phyloP scores from a whole-genome alignment of 805 yeast genomes.

The Kregervanrija pseudodelftensis region DNA sequence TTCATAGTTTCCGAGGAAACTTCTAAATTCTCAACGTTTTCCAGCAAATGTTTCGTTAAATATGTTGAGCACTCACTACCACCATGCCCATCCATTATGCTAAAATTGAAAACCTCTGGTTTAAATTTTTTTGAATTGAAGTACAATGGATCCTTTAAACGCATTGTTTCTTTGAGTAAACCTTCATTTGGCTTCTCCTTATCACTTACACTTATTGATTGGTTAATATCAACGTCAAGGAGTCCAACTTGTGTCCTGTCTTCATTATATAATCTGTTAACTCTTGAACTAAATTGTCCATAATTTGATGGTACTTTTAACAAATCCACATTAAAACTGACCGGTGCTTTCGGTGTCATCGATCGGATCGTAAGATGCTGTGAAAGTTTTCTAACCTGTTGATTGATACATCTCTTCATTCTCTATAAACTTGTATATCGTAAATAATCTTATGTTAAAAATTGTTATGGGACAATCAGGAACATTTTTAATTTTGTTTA shows the following conservation, averaged over 20 bases:
- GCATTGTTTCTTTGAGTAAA: slow-evolving; percentile 9
- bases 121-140: too few relatives aligned
- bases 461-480: background rate
- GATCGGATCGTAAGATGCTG: slow-evolving; percentile 24
- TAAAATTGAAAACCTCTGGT: slow-evolving; percentile 52
- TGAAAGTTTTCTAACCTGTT: slow-evolving; percentile 8
- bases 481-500: too few relatives aligned
- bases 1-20: slow-evolving; percentile 28
- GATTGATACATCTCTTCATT: background rate
- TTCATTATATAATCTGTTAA: slow-evolving; percentile 73
- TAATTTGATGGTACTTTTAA: slow-evolving; percentile 62
- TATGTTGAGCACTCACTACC: slow-evolving; percentile 68
- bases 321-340: slow-evolving; percentile 44
- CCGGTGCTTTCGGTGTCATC: slow-evolving; percentile 14
- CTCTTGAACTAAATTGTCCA: slow-evolving; percentile 75
- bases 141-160: slow-evolving; percentile 5
- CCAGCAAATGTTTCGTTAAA: slow-evolving; percentile 46
- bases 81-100: slow-evolving; percentile 93
- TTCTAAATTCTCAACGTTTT: slow-evolving; percentile 41
- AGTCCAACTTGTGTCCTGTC: slow-evolving; percentile 63
- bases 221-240: slow-evolving; percentile 20
- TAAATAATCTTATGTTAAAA: background rate
- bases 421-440: background rate
- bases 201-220: slow-evolving; percentile 2
- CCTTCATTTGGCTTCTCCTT: slow-evolving; percentile 1